These are phyloP conservation scores for Rhipidocladum racemiflorum DNA, from an alignment of 176 grass and related monocot genomes.

Conservation along the genomic window DNA sequence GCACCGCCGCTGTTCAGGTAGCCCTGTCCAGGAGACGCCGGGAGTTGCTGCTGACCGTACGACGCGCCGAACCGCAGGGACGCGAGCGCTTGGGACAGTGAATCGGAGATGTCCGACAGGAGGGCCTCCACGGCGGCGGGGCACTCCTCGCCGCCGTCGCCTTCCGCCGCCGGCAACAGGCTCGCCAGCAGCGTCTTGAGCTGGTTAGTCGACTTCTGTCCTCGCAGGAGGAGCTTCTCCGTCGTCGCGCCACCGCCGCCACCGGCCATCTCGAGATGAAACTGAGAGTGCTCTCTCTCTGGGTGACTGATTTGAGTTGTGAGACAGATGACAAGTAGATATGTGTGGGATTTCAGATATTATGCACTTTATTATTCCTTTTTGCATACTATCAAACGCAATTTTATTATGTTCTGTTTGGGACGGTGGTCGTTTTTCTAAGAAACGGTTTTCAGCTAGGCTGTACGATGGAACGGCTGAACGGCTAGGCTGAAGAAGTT, in stretches of 20 bases:
- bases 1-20: not conserved
- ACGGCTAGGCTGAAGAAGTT: too few species aligned
- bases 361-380: too few species aligned
- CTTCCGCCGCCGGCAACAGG: not conserved
- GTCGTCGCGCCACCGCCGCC: not conserved
- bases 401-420: not conserved
- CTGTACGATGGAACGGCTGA: too few species aligned
- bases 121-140: slow-evolving; percentile 2
- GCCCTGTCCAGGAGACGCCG: not conserved
- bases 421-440: too few species aligned
- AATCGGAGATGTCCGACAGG: slow-evolving; percentile 18
- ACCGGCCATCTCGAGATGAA: not conserved
- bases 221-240: not conserved
- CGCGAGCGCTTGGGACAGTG: not conserved
- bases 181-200: slow-evolving; percentile 2
- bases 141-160: not conserved
- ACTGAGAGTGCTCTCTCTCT: not conserved
- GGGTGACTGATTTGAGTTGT: too few species aligned
- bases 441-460: too few species aligned
- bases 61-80: not conserved
- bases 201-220: slow-evolving; percentile 19
- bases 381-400: not conserved
- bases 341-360: too few species aligned
- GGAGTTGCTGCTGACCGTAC: too few species aligned
- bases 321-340: not conserved